These are phyloP conservation scores for Boletus bicolor DNA, from an alignment of 768 basidiomycete species.

Conservation along the genomic window DNA sequence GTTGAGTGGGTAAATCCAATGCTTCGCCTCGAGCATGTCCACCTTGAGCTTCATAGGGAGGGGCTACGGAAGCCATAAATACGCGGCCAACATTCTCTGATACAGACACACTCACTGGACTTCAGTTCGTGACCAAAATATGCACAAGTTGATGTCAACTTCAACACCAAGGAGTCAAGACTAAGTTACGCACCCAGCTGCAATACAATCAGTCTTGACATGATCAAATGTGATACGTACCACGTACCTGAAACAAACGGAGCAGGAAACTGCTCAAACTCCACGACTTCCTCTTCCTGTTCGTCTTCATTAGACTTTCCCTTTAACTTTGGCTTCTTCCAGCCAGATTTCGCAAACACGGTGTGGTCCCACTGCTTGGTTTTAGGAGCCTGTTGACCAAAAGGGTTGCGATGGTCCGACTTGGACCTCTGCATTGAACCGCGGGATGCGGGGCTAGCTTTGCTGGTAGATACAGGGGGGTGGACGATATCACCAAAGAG, in stretches of 20 bases:
- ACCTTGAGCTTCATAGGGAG: constrained; percentile 74
- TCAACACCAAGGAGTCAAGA: neutral
- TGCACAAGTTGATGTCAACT: constrained; percentile 3
- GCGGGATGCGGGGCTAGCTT: constrained; percentile 25
- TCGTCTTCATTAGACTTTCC: constrained; percentile 52
- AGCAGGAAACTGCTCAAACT: constrained; percentile 83
- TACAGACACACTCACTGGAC: constrained; percentile 27
- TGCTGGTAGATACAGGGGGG: constrained; percentile 31
- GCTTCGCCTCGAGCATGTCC: constrained; percentile 75
- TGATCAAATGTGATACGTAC: neutral
- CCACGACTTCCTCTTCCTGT: constrained; percentile 57
- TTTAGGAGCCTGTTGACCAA: constrained; percentile 57
- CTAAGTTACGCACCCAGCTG: constrained; percentile 50
- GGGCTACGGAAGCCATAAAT: constrained; percentile 40
- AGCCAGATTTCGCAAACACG: constrained; percentile 77
- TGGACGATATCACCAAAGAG: constrained; percentile 60
- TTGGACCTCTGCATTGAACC: constrained; percentile 41
- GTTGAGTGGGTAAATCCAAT: constrained; percentile 93
- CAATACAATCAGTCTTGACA: constrained; percentile 11
- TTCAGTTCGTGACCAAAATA: constrained; percentile 12
- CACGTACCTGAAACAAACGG: constrained; percentile 67
- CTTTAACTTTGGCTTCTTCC: constrained; percentile 53
- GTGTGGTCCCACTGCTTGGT: constrained; percentile 92
- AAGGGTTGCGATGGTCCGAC: constrained; percentile 39
- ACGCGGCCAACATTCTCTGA: neutral